Percentiles rank a stretch among this genome's conserved stretches.
Conservation (phyloP, 352 stramenopile species). For the Phytophthora fragariae region DNA sequence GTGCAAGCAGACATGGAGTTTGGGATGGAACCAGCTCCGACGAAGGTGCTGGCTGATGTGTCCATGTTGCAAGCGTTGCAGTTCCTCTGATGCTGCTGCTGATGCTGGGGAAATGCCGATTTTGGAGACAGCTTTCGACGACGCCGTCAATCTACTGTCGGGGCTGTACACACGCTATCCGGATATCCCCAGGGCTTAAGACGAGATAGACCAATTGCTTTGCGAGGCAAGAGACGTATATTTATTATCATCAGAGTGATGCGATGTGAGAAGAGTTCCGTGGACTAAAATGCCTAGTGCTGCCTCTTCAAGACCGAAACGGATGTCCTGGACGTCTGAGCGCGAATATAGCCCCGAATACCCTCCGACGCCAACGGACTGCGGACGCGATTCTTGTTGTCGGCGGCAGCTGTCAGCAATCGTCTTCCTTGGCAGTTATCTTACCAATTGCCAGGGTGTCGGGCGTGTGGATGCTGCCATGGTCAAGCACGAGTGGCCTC, state of each 20-base stretch:
- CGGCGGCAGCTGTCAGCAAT: conserved; percentile 2
- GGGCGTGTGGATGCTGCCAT: conserved; percentile 26
- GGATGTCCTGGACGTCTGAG: conserved; percentile 2
- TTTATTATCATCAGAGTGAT: conserved; percentile 27
- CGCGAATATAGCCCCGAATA: conserved; percentile 8
- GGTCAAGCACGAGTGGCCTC: conserved; percentile 37
- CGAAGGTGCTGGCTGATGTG: neutral
- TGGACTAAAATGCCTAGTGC: neutral
- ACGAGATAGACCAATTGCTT: conserved; percentile 20
- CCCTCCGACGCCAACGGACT: neutral
- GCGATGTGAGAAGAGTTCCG: conserved; percentile 1
- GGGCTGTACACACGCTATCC: neutral
- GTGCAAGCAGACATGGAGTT: neutral
- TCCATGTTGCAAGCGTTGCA: neutral
- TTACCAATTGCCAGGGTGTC: neutral
- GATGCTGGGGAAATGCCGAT: neutral
- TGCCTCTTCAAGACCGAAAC: conserved; percentile 1
- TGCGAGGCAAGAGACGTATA: conserved; percentile 22
- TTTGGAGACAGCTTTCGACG: neutral
- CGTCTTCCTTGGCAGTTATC: neutral
- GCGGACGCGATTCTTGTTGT: conserved; percentile 2
- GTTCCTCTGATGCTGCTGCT: neutral
- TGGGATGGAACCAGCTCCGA: neutral
- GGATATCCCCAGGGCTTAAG: neutral
- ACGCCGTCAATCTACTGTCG: neutral